Base-by-base conservation (phyloP, 129 eudicot species). In the Flaveria robusta region DNA sequence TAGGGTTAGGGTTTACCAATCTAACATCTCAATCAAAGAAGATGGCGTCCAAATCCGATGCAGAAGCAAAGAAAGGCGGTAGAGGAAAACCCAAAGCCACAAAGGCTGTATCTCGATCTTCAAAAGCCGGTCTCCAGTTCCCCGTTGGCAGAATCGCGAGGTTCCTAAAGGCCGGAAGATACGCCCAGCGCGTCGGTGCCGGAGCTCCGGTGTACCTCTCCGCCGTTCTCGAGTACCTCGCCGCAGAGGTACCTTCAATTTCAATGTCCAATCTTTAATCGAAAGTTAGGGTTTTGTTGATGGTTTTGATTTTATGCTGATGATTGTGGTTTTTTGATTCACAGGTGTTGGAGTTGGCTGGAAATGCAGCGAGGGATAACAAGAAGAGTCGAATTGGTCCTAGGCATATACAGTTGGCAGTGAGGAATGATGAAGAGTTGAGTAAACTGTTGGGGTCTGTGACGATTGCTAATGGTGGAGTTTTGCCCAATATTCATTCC, bases 381-480 rank as follows among this genome's bases (percentile, higher is more conserved):
- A 87, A 87, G 88, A 87, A 87, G 86, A 81, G 46, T 1, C 27
- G 91, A 37, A 83, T 89, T 3, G 74, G 81, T 10, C 96, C 96
- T 11, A 82, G 96, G 78, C 96, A 89, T 50, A 83, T 89, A 11
- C 96, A 89, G 67, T 55, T 89, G 56, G 96, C 96, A 1, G 96
- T 89, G 27, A 87, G 96, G 84, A 89, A 89, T 3, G 96, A 89
- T 39, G 89, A 89, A 68, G 96, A 89, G 64, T 42, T 89, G 27
- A 89, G 96, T 65, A 89, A 89, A 77, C 24, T 89, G 23, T 34
- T 89, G 77, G 89, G 96, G 7, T 24, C 81, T 12, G 96, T 89
- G 24, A 89, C 91, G 0, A 89, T 90, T 52, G 96, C 92, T 1
- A 90, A 81, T 43, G 96, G 96, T 3, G 96, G 96, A 0, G 96